Base-by-base conservation (phyloP, 257 asterid genomes). In the Orobanche coerulescens region DNA sequence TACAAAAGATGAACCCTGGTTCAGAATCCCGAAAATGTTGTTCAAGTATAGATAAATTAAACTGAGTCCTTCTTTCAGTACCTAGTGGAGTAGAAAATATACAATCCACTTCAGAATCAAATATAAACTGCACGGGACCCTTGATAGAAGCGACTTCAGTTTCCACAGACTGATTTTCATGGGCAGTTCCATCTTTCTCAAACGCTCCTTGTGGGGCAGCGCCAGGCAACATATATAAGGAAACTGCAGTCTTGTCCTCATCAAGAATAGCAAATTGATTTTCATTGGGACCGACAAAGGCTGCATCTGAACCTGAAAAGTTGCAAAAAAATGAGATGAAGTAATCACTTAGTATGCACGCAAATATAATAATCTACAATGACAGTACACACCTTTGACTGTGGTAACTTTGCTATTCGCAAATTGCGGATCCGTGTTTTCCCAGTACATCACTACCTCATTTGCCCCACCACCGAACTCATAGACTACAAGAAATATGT, bases 21-120 rank as follows among this genome's bases (percentile, higher is more conserved):
- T 82, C 68, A 82, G 66, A 58, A 71, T 47, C 18, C 44, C 57
- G 59, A 60, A 70, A 62, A 54, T 55, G n/a, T 64, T 69, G 70
- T 55, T 53, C 31, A 56, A 42, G 61, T 42, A 44, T 34, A 42
- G 48, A 50, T 47, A 23, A 40, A 61, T 58, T 69, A 62, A 51
- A 43, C 30, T 71, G 25, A 60, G 25, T 75, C 56, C 58, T 62
- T 72, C 55, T 43, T 68, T 24, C 59, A 65, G 75, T 78, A 93
- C 99, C 97, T 86, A 93, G 64, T 34, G 99, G 99, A 46, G 95
- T 84, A 75, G 97, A 84, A 80, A 83, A 93, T 67, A 93, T 81
- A 48, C 96, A 84, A 72, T 93, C 96, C 83, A 93, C 91, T 79
- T 85, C 95, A 61, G 79, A 81, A 70, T 93, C 97, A 43, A 93